A percentile compares a stretch with the other conserved stretches of the same genome.
Conservation (phyloP, 2,329 filamentous ascomycete species). For the Aspergillus sp. region DNA sequence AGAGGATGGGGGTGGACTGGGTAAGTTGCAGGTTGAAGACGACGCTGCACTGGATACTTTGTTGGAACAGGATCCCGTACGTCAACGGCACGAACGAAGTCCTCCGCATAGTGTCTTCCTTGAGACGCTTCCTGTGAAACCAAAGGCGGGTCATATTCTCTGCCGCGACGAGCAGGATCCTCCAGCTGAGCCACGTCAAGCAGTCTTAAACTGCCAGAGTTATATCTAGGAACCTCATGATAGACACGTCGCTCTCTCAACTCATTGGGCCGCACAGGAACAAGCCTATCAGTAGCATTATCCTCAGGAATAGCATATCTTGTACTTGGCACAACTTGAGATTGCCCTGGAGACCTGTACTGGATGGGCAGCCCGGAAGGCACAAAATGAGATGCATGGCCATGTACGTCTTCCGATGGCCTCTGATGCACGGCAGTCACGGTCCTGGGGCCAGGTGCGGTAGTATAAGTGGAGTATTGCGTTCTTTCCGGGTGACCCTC, state of each 20-base stretch:
- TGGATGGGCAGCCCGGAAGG: constrained; percentile 10
- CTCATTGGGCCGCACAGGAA: constrained; percentile 17
- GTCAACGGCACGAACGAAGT: constrained; percentile 39
- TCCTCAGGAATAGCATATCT: constrained; percentile 21
- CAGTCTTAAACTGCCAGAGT: constrained; percentile 11
- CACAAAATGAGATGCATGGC: constrained; percentile 19
- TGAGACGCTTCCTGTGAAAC: constrained; percentile 21
- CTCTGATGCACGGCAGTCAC: constrained; percentile 22
- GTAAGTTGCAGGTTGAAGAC: constrained; percentile 15
- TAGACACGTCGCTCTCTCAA: constrained; percentile 20
- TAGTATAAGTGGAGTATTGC: constrained; percentile 17
- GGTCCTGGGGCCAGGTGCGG: constrained; percentile 19
- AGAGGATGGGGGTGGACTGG: constrained; percentile 20
- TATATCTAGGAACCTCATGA: constrained; percentile 23
- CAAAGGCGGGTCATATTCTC: constrained; percentile 20
- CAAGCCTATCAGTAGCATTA: constrained; percentile 22
- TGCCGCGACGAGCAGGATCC: constrained; percentile 16
- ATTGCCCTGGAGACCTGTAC: constrained; percentile 14
- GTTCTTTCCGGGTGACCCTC: constrained; percentile 21
- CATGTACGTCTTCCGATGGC: constrained; percentile 18
- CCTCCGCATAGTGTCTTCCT: constrained; percentile 38
- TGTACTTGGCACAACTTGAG: constrained; percentile 17
- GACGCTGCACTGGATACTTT: constrained; percentile 23
- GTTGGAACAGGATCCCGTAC: constrained; percentile 25
- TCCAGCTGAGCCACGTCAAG: constrained; percentile 16